These are phyloP conservation scores for Euphrasia arctica DNA, from an alignment of 305 asterid species.

Conservation along the genomic window DNA sequence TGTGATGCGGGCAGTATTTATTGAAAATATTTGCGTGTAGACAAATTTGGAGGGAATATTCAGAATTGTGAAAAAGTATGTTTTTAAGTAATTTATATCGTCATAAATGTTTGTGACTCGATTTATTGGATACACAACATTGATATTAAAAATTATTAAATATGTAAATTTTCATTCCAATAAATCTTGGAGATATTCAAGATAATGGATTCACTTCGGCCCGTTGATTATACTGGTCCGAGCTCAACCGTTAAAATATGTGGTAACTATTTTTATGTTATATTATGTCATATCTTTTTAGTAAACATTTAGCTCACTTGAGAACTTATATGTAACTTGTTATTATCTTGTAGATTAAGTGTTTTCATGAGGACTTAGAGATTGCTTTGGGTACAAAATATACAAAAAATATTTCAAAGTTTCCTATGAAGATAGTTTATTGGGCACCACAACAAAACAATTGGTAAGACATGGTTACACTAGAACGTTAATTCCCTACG, in stretches of 20 bases:
- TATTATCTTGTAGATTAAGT: not conserved
- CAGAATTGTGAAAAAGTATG: too few species aligned
- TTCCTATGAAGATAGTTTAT: not conserved
- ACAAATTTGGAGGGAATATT: too few species aligned
- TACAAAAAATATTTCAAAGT: not conserved
- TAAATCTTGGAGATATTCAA: too few species aligned
- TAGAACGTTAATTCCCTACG: too few species aligned
- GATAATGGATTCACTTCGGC: not conserved
- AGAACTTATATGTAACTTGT: not conserved
- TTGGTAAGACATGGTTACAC: not conserved
- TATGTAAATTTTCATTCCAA: too few species aligned
- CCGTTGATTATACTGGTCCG: not conserved
- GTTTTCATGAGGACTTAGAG: not conserved
- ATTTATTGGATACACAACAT: too few species aligned
- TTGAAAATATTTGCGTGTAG: too few species aligned
- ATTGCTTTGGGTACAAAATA: not conserved
- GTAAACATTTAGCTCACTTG: not conserved
- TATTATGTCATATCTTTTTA: not conserved
- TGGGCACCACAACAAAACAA: not conserved
- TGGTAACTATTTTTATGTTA: not conserved
- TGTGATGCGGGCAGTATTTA: too few species aligned
- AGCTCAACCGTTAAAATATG: not conserved
- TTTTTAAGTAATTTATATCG: too few species aligned
- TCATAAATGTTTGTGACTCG: too few species aligned
- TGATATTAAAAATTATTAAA: too few species aligned